These are phyloP conservation scores for Aspergillus brunneoviolaceus DNA, from an alignment of 2,329 filamentous ascomycete genomes.

Conservation along the genomic window DNA sequence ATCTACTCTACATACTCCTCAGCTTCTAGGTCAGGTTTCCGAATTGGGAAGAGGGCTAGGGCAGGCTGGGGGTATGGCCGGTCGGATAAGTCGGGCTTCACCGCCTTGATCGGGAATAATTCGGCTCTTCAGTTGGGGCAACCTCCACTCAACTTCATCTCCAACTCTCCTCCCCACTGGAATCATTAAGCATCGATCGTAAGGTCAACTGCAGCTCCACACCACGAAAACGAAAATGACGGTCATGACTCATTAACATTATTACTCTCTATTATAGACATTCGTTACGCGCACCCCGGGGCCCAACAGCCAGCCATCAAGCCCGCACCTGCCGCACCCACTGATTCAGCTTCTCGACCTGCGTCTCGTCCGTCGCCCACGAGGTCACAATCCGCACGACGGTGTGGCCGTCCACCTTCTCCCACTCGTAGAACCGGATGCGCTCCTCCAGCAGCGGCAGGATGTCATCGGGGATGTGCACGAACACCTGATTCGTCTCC, in stretches of 20 bases:
- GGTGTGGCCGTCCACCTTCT: constrained; percentile 40
- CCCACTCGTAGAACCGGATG: constrained; percentile 53
- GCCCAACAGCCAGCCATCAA: neutral
- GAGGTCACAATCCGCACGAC: constrained; percentile 52
- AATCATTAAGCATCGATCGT: neutral
- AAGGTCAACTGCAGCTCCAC: neutral
- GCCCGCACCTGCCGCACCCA: constrained; percentile 4
- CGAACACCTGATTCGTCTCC: constrained; percentile 56
- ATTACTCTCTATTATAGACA: neutral
- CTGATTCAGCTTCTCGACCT: constrained; percentile 40
- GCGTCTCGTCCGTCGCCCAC: constrained; percentile 49
- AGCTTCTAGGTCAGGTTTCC: no score
- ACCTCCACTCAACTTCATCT: neutral
- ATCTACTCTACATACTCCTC: no score
- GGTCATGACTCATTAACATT: neutral
- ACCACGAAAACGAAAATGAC: neutral
- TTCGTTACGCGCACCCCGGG: neutral
- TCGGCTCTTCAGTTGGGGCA: neutral
- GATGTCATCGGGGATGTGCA: constrained; percentile 42
- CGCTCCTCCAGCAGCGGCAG: constrained; percentile 43
- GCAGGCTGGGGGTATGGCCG: neutral
- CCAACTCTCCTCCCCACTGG: neutral
- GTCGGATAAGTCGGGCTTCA: neutral
- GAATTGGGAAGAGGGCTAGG: no score
- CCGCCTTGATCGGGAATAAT: neutral